Base-by-base conservation (phyloP, 1,284 basidiomycete species). In the Heterobasidion occidentale region DNA sequence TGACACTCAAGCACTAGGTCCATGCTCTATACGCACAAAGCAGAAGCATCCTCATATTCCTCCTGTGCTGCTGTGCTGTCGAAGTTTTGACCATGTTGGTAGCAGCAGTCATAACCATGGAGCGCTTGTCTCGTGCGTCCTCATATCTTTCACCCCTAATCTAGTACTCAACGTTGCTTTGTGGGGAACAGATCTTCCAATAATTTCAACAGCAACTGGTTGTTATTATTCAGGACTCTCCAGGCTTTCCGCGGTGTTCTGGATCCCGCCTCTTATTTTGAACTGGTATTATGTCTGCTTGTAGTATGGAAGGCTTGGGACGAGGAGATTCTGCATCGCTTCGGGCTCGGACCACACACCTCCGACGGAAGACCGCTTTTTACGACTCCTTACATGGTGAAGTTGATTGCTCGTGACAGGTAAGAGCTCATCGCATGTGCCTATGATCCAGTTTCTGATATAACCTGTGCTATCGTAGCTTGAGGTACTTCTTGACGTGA, bases 11-110 rank as follows among this genome's bases (percentile, higher is more conserved):
- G n/a, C 38, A 42, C 35, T 20, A 67, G 67, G 65, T 67, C 14
- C 67, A 67, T 56, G 66, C 64, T 7, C 58, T 68, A 1, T 68
- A 67, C 50, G 56, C 59, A 11, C 56, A 60, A 36, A 66, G 57
- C 34, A 55, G 52, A 20, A 60, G 49, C 33, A 54, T 68, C 4
- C 55, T 61, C 6, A 46, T 51, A 4, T 54, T 62, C 47, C 59
- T 68, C 9, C 33, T 62, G 9, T 46, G 52, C 19, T 27, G 61
- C 20, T 64, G 60, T 47, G 38, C 53, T 20, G 11, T 62, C 3
- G 66, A 67, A 48, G 27, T 62, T 19, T 46, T 47, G 12, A 58
- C 56, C 2, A 68, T 67, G 66, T 59, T 53, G 15, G 35, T 61
- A 20, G 52, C 67, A 11, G 52, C 66, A 8, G 65, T 36, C 42